Conservation (phyloP, 306 rosid species). For the Cicer bijugum region DNA sequence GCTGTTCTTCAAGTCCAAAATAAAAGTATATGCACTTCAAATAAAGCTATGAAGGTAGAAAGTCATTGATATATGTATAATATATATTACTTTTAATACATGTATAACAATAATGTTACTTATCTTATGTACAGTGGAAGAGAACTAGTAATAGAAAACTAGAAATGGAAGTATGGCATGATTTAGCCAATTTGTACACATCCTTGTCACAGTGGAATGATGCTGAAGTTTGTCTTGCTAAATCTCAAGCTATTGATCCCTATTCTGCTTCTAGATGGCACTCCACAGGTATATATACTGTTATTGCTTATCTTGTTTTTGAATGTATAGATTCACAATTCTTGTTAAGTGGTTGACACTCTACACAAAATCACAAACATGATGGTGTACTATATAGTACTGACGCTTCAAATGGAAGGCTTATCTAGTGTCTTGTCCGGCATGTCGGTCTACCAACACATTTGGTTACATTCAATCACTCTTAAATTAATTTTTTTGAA, state of each 20-base stretch:
- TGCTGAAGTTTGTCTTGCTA: constrained; percentile 86
- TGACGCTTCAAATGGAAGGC: no score
- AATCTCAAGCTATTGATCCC: constrained; percentile 74
- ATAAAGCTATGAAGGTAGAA: constrained; percentile 67
- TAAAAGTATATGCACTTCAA: constrained; percentile 58
- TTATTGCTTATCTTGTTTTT: constrained; percentile 19
- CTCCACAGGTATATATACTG: constrained; percentile 60
- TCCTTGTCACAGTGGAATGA: constrained; percentile 78
- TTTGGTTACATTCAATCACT: no score
- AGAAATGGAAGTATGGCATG: constrained; percentile 95
- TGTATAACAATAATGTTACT: not conserved
- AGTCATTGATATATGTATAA: not conserved
- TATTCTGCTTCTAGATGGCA: constrained; percentile 91
- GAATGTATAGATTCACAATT: not conserved
- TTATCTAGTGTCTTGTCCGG: no score
- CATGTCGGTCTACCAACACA: no score
- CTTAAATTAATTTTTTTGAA: no score
- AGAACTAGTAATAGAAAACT: constrained; percentile 62
- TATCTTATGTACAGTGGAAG: constrained; percentile 53
- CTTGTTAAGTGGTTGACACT: no score
- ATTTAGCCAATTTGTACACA: constrained; percentile 73
- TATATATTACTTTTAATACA: not conserved
- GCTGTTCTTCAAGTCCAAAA: constrained; percentile 81
- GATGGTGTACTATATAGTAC: no score
- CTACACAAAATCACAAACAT: no score